phyloP scores from a whole-genome alignment of 495 filamentous ascomycete genomes.

The Stereocaulon alpinum region DNA sequence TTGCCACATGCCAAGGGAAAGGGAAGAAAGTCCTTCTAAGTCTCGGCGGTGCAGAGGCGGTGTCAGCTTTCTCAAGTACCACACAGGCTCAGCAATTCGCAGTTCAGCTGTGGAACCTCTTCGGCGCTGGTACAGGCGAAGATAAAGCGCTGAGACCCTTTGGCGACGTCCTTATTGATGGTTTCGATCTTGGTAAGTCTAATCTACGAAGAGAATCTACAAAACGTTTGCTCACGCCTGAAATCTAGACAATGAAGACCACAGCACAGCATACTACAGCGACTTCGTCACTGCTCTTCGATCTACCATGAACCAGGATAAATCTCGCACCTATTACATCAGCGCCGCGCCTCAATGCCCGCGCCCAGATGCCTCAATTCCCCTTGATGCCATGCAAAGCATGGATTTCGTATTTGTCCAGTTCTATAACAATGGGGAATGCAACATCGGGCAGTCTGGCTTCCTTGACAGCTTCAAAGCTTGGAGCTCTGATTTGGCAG shows the following conservation, averaged over 20 bases:
- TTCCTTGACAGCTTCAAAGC: constrained; percentile 31
- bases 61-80: constrained; percentile 32
- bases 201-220: neutral
- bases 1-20: constrained; percentile 38
- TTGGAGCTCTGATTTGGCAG: constrained; percentile 36
- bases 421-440: constrained; percentile 37
- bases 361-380: constrained; percentile 45
- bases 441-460: constrained; percentile 21
- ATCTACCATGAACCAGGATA: constrained; percentile 34
- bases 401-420: constrained; percentile 38
- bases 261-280: constrained; percentile 31
- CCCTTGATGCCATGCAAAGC: constrained; percentile 25
- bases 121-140: constrained; percentile 34
- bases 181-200: constrained; percentile 48
- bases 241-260: constrained; percentile 24
- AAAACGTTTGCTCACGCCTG: neutral
- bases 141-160: constrained; percentile 36
- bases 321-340: constrained; percentile 42
- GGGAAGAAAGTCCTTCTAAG: constrained; percentile 43
- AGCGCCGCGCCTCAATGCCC: constrained; percentile 48
- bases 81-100: constrained; percentile 38
- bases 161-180: constrained; percentile 43
- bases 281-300: constrained; percentile 39
- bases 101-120: constrained; percentile 42
- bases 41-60: constrained; percentile 35